phyloP scores from a whole-genome alignment of 768 basidiomycete genomes.

The Russula earlei region DNA sequence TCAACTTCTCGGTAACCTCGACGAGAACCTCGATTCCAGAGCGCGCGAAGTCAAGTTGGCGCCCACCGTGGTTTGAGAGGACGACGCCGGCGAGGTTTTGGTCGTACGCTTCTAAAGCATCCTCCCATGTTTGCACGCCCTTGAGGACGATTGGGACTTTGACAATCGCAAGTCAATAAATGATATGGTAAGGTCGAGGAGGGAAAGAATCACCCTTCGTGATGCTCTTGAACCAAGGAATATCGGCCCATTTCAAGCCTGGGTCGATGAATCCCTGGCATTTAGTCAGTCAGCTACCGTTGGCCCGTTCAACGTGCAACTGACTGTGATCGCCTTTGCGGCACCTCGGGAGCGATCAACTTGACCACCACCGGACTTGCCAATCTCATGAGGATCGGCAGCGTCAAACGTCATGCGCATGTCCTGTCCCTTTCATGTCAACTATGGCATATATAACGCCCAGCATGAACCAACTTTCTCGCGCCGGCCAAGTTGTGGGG shows the following conservation, averaged over 20 bases:
- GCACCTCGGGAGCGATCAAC: conserved; percentile 86
- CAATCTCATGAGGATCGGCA: conserved; percentile 51
- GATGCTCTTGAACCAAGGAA: conserved; percentile 54
- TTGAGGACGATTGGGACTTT: conserved; percentile 54
- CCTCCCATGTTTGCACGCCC: conserved; percentile 58
- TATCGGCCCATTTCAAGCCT: conserved; percentile 74
- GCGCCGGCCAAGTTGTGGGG: conserved; percentile 87
- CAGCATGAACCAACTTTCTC: conserved; percentile 48
- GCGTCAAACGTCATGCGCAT: conserved; percentile 96
- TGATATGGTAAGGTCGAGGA: neutral
- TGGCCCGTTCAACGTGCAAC: conserved; percentile 20
- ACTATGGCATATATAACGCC: neutral
- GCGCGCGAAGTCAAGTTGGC: conserved; percentile 43
- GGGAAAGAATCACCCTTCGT: conserved; percentile 36
- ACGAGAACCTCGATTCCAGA: conserved; percentile 36
- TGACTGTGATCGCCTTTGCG: conserved; percentile 83
- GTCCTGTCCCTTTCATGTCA: conserved; percentile 41
- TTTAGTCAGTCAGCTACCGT: neutral
- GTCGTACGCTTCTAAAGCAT: conserved; percentile 45
- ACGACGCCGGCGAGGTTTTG: conserved; percentile 39
- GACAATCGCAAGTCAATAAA: neutral
- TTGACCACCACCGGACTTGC: conserved; percentile 36
- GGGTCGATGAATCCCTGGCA: conserved; percentile 90
- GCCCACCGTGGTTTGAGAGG: conserved; percentile 51
- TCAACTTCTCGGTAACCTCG: conserved; percentile 69